phyloP scores from a whole-genome alignment of 495 filamentous ascomycete genomes.

The Bathelium albidoporum region DNA sequence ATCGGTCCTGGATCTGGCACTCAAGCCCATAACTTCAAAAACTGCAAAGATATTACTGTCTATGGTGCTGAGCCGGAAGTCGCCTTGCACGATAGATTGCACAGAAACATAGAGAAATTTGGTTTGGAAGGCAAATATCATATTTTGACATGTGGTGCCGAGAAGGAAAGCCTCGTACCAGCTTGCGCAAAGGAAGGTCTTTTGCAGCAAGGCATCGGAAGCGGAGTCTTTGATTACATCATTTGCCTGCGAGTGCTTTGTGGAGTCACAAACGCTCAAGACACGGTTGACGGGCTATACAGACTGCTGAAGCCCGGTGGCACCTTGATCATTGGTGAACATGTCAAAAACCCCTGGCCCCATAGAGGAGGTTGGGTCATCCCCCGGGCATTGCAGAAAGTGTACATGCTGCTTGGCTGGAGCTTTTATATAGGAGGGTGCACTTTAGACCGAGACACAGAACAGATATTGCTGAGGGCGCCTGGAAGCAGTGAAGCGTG shows the following conservation, averaged over 20 bases:
- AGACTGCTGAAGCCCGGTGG: conserved; percentile 33
- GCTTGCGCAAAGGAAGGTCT: conserved; percentile 23
- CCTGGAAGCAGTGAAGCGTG: conserved; percentile 15
- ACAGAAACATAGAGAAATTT: conserved; percentile 17
- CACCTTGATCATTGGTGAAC: conserved; percentile 32
- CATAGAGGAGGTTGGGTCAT: conserved; percentile 14
- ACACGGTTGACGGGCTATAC: conserved; percentile 27
- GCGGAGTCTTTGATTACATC: conserved; percentile 30
- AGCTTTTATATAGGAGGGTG: conserved; percentile 29
- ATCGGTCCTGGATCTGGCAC: conserved; percentile 32
- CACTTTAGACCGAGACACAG: conserved; percentile 25
- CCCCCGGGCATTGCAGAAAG: conserved; percentile 18
- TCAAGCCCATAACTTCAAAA: conserved; percentile 18
- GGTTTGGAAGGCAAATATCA: conserved; percentile 29
- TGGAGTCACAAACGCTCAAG: conserved; percentile 24
- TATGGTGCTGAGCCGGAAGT: conserved; percentile 33
- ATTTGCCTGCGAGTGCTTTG: conserved; percentile 33
- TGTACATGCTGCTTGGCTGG: conserved; percentile 26
- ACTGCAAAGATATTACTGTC: conserved; percentile 17
- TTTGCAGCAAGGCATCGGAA: conserved; percentile 11
- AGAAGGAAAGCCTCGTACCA: conserved; percentile 24
- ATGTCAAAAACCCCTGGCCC: conserved; percentile 28
- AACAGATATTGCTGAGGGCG: conserved; percentile 15
- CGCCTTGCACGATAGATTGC: conserved; percentile 25
- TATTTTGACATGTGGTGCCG: conserved; percentile 28